Base-by-base conservation (phyloP, 1,284 basidiomycete species). In the Puccinia coronata region DNA sequence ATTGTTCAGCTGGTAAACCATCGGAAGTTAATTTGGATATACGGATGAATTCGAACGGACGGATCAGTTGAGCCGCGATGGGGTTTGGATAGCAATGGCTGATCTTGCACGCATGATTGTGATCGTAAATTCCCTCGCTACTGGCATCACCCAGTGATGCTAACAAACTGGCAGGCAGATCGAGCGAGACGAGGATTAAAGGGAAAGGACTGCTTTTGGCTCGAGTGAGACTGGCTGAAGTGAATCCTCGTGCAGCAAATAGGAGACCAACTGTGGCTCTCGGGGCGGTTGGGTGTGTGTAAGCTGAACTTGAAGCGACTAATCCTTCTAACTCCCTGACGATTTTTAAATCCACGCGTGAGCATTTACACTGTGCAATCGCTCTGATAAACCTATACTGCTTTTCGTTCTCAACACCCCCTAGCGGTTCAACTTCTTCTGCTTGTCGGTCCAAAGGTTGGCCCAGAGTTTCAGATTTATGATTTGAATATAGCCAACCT, bases 1-100 rank as follows among this genome's bases (percentile, higher is more conserved):
- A 71, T 28, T 71, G 69, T 28, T 71, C 41, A 51, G 69, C 69
- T 41, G 69, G 69, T 51, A 51, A 34, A 71, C 69, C 69, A 51
- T 71, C 69, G 47, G 41, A 34, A 23, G 69, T 71, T 23, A 71
- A 34, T 28, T 71, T 71, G 43, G 41, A 71, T 20, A 51, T 31
- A 4, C 69, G 69, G 51, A 71, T 71, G 23, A 71, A 71, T 71
- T 71, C 69, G 28, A 49, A 71, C 8, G 69, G 69, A 28, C 39
- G 43, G 47, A 71, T n/a, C 5, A 71, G 47, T 71, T 28, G 69
- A 20, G 43, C 69, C 16, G 69, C 69, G 47, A 71, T 20, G 18
- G 69, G 69, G 47, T 71, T 71, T n/a, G 69, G 69, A 51, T 71
- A 71, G 43, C 69, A 71, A 47, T 20, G 2, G 28, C n/a, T 71